Evolutionary conservation across 441 rosid genomes (phyloP).

Genomic region (Adansonia rubrostipa): DNA sequence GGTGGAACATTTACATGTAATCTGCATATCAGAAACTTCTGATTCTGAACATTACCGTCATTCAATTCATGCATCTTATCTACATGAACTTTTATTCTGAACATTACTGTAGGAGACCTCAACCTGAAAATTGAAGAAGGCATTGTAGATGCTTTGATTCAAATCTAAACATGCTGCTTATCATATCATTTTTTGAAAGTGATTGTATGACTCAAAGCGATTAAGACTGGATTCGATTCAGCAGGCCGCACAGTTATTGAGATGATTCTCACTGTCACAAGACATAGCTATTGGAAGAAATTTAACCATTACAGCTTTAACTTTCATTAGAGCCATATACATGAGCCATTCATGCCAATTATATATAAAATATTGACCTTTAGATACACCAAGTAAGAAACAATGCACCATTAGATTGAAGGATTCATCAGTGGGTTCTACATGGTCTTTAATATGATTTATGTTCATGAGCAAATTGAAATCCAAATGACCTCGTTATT

Average conservation of each 20-base stretch:
- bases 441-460: not conserved
- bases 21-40: too few relatives aligned
- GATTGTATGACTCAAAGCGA: too few relatives aligned
- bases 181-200: too few relatives aligned
- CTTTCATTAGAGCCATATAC: not conserved
- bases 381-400: not conserved
- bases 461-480: not conserved
- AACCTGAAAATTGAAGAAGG: too few relatives aligned
- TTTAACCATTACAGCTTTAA: not conserved
- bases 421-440: not conserved
- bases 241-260: not conserved
- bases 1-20: too few relatives aligned
- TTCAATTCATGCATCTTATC: not conserved
- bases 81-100: not conserved
- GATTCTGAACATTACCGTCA: too few relatives aligned
- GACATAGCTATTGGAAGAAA: not conserved
- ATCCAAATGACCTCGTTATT: not conserved
- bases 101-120: too few relatives aligned
- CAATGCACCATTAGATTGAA: not conserved
- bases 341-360: not conserved
- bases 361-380: not conserved
- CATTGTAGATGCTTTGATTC: too few relatives aligned
- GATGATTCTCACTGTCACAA: not conserved
- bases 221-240: too few relatives aligned
- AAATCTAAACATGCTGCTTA: too few relatives aligned